Evolutionary conservation across 305 asterid genomes (phyloP).

Genomic region (Fraxinus dipetala): DNA sequence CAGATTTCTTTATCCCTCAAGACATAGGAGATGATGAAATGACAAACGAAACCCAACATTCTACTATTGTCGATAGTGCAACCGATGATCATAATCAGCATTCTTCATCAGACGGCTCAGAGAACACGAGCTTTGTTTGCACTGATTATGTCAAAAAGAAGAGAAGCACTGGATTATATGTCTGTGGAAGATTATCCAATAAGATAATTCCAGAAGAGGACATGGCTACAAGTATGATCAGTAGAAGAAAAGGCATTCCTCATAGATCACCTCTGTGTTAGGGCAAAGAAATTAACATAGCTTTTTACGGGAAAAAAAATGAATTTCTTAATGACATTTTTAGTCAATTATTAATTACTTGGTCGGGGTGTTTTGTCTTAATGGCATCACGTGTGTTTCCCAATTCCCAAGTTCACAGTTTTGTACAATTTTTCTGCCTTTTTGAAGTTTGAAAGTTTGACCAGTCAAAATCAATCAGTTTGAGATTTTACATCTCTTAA

Average conservation of each 20-base stretch:
- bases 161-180: constrained; percentile 57
- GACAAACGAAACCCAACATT: constrained; percentile 56
- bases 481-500: background rate
- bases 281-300: constrained; percentile 16
- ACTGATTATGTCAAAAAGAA: constrained; percentile 74
- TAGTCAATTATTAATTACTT: constrained; percentile 58
- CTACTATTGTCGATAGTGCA: constrained; percentile 57
- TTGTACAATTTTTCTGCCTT: constrained; percentile 47
- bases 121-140: constrained; percentile 72
- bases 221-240: constrained; percentile 71
- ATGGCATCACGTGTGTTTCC: constrained; percentile 97
- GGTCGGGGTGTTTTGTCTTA: constrained; percentile 96
- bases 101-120: constrained; percentile 59
- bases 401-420: constrained; percentile 74
- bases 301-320: constrained; percentile 20
- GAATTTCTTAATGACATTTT: constrained; percentile 45
- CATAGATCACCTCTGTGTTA: constrained; percentile 94
- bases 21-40: constrained; percentile 71
- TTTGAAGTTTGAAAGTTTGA: constrained; percentile 3
- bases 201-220: constrained; percentile 58
- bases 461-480: background rate
- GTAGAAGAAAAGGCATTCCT: constrained; percentile 91
- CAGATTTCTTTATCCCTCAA: constrained; percentile 88
- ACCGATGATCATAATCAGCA: constrained; percentile 43
- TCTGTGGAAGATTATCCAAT: constrained; percentile 61